A percentile compares a stretch with the other conserved stretches of the same genome.
Evolutionary conservation across 163 green algal species (phyloP).

Genomic region (Chlamydomonas reinhardtii): DNA sequence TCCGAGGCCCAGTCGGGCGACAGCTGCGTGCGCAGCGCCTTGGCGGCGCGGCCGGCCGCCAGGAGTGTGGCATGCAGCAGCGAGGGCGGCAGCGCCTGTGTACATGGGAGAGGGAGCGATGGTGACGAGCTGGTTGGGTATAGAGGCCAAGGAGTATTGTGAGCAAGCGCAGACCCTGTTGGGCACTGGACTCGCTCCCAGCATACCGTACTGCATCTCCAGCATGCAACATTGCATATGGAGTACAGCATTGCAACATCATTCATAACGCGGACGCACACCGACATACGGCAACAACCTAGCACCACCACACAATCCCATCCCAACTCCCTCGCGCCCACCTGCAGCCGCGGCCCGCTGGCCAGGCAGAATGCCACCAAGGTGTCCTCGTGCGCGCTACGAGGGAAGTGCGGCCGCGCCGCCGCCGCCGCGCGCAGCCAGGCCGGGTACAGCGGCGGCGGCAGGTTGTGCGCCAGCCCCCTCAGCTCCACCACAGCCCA

Average conservation of each 20-base stretch:
- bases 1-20: slow-evolving; percentile 1
- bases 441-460: slow-evolving; percentile 8
- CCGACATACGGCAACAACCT: too few species aligned
- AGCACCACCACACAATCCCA: too few species aligned
- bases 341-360: slow-evolving; percentile 1
- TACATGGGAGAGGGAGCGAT: too few species aligned
- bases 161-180: too few species aligned
- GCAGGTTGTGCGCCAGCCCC: slow-evolving; percentile 1
- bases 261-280: too few species aligned
- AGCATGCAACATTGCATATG: too few species aligned
- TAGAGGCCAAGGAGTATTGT: too few species aligned
- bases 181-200: too few species aligned
- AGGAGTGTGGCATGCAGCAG: slow-evolving; percentile 23
- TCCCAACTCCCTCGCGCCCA: too few species aligned
- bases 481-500: not conserved
- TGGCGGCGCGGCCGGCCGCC: not conserved
- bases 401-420: not conserved
- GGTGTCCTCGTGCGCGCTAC: slow-evolving; percentile 16
- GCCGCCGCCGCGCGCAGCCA: not conserved
- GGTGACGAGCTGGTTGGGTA: too few species aligned
- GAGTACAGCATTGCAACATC: too few species aligned
- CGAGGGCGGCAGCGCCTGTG: not conserved
- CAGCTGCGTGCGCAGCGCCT: not conserved
- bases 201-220: too few species aligned
- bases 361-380: slow-evolving; percentile 22